A percentile compares a stretch with the other conserved stretches of the same genome.
These are phyloP conservation scores for Malassezia obtusa DNA, from an alignment of 1,284 basidiomycete genomes.

Conservation along the genomic window DNA sequence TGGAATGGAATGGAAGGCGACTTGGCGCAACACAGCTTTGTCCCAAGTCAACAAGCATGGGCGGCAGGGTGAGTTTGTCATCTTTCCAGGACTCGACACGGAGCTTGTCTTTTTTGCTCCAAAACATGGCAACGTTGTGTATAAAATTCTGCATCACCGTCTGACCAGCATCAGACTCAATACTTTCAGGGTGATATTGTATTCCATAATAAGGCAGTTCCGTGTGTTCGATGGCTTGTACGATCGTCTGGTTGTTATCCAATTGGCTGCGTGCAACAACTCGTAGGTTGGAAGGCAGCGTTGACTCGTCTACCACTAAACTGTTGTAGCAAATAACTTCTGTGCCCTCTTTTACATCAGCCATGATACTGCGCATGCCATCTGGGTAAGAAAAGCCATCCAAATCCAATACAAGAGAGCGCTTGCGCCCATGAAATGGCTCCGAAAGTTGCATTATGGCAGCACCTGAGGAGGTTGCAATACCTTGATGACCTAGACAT, in stretches of 20 bases:
- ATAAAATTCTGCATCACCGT: slow-evolving; percentile 38
- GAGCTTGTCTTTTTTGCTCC: slow-evolving; percentile 13
- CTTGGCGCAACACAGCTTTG: slow-evolving; percentile 7
- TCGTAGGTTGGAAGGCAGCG: slow-evolving; percentile 50
- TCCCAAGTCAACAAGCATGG: background rate
- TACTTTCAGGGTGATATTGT: slow-evolving; percentile 76
- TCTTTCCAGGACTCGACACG: slow-evolving; percentile 3
- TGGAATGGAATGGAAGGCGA: background rate
- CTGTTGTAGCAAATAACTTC: slow-evolving; percentile 71
- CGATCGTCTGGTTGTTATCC: slow-evolving; percentile 14
- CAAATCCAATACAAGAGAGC: slow-evolving; percentile 18
- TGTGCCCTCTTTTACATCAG: slow-evolving; percentile 54
- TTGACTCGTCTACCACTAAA: slow-evolving; percentile 50
- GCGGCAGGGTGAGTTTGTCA: background rate
- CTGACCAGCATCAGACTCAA: slow-evolving; percentile 29
- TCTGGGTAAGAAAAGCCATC: background rate
- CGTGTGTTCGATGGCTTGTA: slow-evolving; percentile 40
- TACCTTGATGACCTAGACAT: slow-evolving; percentile 83
- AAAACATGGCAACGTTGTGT: slow-evolving; percentile 20
- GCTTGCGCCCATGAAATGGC: slow-evolving; percentile 32
- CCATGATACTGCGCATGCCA: slow-evolving; percentile 57
- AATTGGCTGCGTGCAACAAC: slow-evolving; percentile 49
- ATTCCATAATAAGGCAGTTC: slow-evolving; percentile 69
- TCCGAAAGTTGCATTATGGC: slow-evolving; percentile 21
- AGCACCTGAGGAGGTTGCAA: slow-evolving; percentile 69